phyloP scores from a whole-genome alignment of 2,329 filamentous ascomycete genomes.

The Allantophomopsis lycopodina region DNA sequence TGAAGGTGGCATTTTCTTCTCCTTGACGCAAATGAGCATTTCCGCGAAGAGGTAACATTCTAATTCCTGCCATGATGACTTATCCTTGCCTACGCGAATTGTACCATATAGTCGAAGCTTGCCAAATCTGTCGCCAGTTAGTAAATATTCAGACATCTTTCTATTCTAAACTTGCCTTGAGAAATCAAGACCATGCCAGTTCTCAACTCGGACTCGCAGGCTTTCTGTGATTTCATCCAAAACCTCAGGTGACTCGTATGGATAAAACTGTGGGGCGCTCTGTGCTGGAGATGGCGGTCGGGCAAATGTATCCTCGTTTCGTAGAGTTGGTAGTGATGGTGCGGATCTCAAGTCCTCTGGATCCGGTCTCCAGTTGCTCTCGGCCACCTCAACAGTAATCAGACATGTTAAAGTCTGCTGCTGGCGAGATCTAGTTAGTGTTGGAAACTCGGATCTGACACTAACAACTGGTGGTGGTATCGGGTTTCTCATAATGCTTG shows the following conservation, averaged over 20 bases:
- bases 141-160: conserved; percentile 2
- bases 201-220: conserved; percentile 78
- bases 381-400: conserved; percentile 84
- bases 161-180: conserved; percentile 37
- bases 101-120: conserved; percentile 82
- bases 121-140: conserved; percentile 53
- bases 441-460: conserved; percentile 92
- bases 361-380: conserved; percentile 80
- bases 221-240: conserved; percentile 79
- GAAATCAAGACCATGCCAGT: conserved; percentile 96
- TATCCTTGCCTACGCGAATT: conserved; percentile 89
- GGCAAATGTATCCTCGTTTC: conserved; percentile 39
- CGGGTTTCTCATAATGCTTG: conserved; percentile 59
- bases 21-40: conserved; percentile 99
- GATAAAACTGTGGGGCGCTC: conserved; percentile 41
- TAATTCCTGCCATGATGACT: conserved; percentile 90
- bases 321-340: conserved; percentile 24
- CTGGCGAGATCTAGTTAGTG: conserved; percentile 78
- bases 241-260: conserved; percentile 63
- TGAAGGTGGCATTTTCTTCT: conserved; percentile 58
- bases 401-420: conserved; percentile 92
- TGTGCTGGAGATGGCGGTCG: conserved; percentile 42
- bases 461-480: conserved; percentile 88
- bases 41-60: conserved; percentile 96
- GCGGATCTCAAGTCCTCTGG: conserved; percentile 60